Conservation (phyloP, 2,329 filamentous ascomycete genomes). For the Trichoderma hamatum region DNA sequence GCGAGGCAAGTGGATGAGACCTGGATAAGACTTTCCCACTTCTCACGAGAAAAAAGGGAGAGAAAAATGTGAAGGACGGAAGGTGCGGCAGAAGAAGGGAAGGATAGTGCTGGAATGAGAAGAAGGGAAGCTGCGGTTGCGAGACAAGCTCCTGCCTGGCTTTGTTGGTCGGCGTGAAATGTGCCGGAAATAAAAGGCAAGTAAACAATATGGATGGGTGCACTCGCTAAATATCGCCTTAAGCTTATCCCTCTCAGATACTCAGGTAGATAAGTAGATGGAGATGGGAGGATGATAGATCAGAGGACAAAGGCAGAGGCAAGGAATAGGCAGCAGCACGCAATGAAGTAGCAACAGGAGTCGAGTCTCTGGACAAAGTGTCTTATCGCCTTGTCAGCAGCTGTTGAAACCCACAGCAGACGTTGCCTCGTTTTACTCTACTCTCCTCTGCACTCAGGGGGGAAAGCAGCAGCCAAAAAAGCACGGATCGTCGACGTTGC, state of each 20-base stretch:
- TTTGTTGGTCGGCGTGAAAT: neutral
- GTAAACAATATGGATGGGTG: neutral
- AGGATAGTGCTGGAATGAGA: neutral
- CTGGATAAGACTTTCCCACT: neutral
- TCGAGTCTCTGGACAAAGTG: neutral
- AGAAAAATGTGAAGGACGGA: neutral
- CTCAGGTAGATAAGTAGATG: neutral
- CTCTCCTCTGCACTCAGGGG: neutral
- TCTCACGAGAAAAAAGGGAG: neutral
- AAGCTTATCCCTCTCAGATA: neutral
- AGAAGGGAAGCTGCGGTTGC: constrained; percentile 15
- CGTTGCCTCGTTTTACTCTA: neutral
- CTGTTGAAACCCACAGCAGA: neutral
- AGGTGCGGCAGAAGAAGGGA: neutral
- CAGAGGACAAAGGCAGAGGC: neutral
- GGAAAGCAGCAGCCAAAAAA: neutral
- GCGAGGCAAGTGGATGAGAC: neutral
- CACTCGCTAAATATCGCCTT: neutral
- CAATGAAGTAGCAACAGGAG: neutral
- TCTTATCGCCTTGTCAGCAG: neutral
- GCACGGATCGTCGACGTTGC: constrained; percentile 24
- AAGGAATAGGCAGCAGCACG: neutral
- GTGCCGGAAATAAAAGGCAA: neutral
- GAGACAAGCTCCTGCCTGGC: neutral
- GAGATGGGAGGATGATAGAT: neutral